Evolutionary conservation across 1,284 basidiomycete genomes (phyloP).

Genomic region (Papiliotrema flavescens): DNA sequence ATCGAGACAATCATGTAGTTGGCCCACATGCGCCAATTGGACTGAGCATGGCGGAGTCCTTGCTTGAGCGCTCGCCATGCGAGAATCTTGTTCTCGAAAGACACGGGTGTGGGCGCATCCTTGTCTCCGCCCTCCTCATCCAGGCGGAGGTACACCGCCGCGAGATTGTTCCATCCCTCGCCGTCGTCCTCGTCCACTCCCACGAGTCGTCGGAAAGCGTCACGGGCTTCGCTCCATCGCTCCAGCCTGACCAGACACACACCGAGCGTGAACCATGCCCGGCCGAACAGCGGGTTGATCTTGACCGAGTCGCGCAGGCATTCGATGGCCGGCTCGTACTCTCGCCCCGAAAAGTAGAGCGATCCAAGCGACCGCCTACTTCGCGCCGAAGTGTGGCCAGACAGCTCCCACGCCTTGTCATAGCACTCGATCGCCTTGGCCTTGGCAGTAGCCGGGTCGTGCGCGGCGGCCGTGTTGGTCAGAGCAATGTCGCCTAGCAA

Average conservation of each 20-base stretch:
- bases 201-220: constrained; percentile 82
- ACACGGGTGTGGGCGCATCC: constrained; percentile 21
- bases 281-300: constrained; percentile 83
- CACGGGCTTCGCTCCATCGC: constrained; percentile 76
- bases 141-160: constrained; percentile 86
- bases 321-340: constrained; percentile 63
- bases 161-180: constrained; percentile 98
- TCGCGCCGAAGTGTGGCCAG: constrained; percentile 71
- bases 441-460: constrained; percentile 26
- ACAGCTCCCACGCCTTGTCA: constrained; percentile 77
- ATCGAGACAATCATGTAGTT: constrained; percentile 96
- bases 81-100: constrained; percentile 66
- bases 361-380: constrained; percentile 89
- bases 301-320: constrained; percentile 70
- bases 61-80: constrained; percentile 93
- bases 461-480: constrained; percentile 29
- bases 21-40: constrained; percentile 97
- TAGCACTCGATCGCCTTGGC: constrained; percentile 67
- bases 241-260: constrained; percentile 79
- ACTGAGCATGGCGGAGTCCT: constrained; percentile 76
- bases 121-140: constrained; percentile 49
- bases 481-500: constrained; percentile 89
- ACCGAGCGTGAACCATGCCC: constrained; percentile 93
- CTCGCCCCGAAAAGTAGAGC: constrained; percentile 66
- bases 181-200: constrained; percentile 91